phyloP scores from a whole-genome alignment of 2,329 filamentous ascomycete genomes.

The Aureobasidium mangrovei region DNA sequence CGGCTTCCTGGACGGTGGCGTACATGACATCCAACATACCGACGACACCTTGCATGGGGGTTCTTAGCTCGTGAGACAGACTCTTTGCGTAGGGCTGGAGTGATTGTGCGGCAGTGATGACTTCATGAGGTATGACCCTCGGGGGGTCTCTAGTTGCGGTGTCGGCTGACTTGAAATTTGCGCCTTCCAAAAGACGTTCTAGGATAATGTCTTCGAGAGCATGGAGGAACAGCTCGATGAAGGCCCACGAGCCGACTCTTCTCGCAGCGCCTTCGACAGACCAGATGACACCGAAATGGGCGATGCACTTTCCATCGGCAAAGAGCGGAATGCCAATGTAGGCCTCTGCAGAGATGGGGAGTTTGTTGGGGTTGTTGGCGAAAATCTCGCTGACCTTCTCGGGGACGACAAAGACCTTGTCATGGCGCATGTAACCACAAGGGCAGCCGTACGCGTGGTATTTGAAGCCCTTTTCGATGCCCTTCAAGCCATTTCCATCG shows the following conservation, averaged over 20 bases:
- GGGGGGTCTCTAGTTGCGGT: conserved; percentile 26
- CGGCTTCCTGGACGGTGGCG: conserved; percentile 59
- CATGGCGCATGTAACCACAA: conserved; percentile 61
- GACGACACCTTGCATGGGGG: conserved; percentile 67
- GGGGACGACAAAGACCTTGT: conserved; percentile 61
- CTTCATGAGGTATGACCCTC: conserved; percentile 45
- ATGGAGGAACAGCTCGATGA: conserved; percentile 59
- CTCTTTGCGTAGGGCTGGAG: conserved; percentile 64
- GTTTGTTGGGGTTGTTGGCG: conserved; percentile 51
- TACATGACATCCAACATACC: conserved; percentile 72
- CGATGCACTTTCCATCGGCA: conserved; percentile 56
- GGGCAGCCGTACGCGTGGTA: conserved; percentile 58
- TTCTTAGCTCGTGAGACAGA: conserved; percentile 62
- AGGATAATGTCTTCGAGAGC: conserved; percentile 59
- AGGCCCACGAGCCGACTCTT: conserved; percentile 53
- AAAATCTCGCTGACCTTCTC: conserved; percentile 49
- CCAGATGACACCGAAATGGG: conserved; percentile 67
- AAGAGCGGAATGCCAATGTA: conserved; percentile 61
- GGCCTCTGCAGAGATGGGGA: conserved; percentile 55
- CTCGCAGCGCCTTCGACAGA: conserved; percentile 50
- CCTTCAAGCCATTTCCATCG: conserved; percentile 45
- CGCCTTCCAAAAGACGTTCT: conserved; percentile 47
- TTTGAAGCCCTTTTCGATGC: conserved; percentile 51
- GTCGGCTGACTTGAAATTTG: conserved; percentile 33
- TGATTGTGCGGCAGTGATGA: conserved; percentile 52